A percentile compares a stretch with the other conserved stretches of the same genome.
These are phyloP conservation scores for Rhodotorula sp. DNA, from an alignment of 1,284 basidiomycete genomes.

Conservation along the genomic window DNA sequence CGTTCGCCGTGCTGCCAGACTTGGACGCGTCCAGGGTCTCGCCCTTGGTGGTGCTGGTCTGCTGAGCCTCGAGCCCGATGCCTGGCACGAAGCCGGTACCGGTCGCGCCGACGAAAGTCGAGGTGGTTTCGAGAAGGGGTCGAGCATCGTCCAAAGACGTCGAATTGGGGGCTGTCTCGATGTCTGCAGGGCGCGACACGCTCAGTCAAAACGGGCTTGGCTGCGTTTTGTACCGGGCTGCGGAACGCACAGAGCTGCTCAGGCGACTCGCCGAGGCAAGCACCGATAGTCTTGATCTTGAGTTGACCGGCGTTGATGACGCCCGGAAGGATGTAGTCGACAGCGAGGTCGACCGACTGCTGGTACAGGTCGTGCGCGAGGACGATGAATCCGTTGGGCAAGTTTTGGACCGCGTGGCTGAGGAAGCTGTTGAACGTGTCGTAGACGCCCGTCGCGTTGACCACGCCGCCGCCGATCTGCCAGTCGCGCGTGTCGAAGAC, in stretches of 20 bases:
- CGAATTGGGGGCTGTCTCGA: constrained; percentile 26
- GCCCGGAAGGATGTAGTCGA: constrained; percentile 77
- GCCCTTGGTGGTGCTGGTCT: too few species aligned
- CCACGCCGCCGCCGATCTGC: constrained; percentile 58
- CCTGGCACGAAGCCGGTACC: constrained; percentile 32
- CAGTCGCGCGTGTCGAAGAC: constrained; percentile 41
- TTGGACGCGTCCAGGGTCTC: too few species aligned
- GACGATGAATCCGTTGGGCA: constrained; percentile 53
- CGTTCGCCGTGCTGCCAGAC: too few species aligned
- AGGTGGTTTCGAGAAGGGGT: constrained; percentile 13
- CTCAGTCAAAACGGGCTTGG: too few species aligned
- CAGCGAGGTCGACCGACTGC: constrained; percentile 78
- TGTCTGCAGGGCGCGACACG: constrained; percentile 11
- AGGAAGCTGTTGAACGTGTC: constrained; percentile 34
- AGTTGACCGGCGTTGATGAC: constrained; percentile 59
- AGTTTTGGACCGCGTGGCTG: background rate
- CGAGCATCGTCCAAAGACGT: constrained; percentile 12
- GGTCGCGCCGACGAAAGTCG: constrained; percentile 26
- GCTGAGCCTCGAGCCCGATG: background rate
- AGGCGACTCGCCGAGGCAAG: constrained; percentile 63
- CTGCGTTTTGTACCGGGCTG: too few species aligned
- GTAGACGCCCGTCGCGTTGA: constrained; percentile 46
- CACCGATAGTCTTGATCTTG: constrained; percentile 60
- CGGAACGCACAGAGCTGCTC: constrained; percentile 55
- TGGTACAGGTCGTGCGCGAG: constrained; percentile 51